These are phyloP conservation scores for Fusarium illudens DNA, from an alignment of 2,329 filamentous ascomycete genomes.

Conservation along the genomic window DNA sequence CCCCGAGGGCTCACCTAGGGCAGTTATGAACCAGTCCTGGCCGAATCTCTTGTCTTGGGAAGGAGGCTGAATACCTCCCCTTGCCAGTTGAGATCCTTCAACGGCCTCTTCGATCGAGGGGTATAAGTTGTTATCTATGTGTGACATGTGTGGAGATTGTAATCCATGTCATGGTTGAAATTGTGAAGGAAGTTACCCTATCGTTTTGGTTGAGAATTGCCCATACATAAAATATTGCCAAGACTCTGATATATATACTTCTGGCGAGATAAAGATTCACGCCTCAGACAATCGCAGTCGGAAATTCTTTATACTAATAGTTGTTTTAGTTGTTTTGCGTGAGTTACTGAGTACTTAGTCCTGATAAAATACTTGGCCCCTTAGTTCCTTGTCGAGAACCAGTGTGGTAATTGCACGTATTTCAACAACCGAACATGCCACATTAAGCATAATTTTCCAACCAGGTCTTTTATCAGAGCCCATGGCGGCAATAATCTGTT, in stretches of 20 bases:
- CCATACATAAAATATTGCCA: background rate
- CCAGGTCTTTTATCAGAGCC: background rate
- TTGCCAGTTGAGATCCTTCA: background rate
- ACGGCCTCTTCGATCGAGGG: background rate
- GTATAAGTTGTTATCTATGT: background rate
- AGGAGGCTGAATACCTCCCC: background rate
- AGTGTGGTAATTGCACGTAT: background rate
- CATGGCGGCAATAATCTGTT: background rate
- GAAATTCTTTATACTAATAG: background rate
- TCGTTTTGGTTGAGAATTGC: background rate
- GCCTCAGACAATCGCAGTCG: rapidly evolving
- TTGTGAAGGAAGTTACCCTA: background rate
- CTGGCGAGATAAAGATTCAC: background rate
- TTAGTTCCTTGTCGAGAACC: background rate
- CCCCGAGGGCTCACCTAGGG: background rate
- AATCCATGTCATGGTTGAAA: background rate
- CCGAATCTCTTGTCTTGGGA: background rate
- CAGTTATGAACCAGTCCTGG: background rate
- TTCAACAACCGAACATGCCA: background rate
- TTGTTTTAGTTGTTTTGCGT: background rate
- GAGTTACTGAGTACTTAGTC: background rate
- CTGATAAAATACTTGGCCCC: background rate
- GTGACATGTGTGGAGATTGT: background rate
- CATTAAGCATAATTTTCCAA: background rate
- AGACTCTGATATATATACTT: background rate